Percentiles rank a stretch among this genome's conserved stretches.
Evolutionary conservation across 75 land plant species (phyloP).

Genomic region (Selaginella tamariscina): DNA sequence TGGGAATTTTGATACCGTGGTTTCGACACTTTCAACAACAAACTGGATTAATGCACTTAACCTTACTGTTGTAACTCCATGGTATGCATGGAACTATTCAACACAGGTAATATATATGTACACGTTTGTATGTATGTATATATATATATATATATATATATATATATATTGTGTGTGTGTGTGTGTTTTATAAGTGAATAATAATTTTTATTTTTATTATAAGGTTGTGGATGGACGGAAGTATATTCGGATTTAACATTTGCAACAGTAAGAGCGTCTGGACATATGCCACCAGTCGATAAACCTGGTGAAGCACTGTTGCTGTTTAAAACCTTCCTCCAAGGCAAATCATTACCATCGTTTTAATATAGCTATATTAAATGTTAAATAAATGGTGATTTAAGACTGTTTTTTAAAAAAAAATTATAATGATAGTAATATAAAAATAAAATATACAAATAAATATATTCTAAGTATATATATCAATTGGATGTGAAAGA

Average conservation of each 20-base stretch:
- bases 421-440: too few relatives aligned
- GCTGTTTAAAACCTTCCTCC: background rate
- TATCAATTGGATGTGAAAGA: too few relatives aligned
- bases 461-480: too few relatives aligned
- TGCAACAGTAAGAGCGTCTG: background rate
- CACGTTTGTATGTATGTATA: background rate
- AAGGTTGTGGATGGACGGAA: background rate
- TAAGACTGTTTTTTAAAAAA: too few relatives aligned
- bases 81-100: background rate
- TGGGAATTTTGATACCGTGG: background rate
- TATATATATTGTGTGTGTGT: too few relatives aligned
- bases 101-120: background rate
- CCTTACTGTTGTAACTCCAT: background rate
- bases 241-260: background rate
- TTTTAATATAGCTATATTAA: too few relatives aligned
- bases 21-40: background rate
- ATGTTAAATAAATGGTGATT: too few relatives aligned
- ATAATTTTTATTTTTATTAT: background rate
- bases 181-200: too few relatives aligned
- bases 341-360: background rate
- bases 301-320: background rate
- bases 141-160: background rate
- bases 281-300: background rate
- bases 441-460: too few relatives aligned
- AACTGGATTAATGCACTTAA: background rate